These are phyloP conservation scores for Paraglomus brasilianum DNA, from an alignment of 192 early-diverging fungal genomes.

Conservation along the genomic window DNA sequence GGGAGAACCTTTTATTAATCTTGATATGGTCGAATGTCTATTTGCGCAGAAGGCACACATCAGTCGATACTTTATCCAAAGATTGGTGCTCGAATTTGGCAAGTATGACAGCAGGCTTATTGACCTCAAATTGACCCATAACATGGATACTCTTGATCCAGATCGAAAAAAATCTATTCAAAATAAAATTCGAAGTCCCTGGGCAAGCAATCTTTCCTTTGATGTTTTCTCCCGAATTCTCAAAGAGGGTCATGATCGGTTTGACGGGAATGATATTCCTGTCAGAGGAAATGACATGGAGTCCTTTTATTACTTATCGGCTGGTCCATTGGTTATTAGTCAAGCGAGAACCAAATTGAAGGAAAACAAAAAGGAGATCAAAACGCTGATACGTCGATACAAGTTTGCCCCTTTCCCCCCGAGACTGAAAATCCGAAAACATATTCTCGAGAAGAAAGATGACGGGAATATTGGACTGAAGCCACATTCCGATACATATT, in stretches of 20 bases:
- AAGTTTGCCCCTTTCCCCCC: background rate
- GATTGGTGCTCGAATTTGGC: slow-evolving; percentile 1
- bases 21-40: background rate
- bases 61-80: slow-evolving; percentile 16
- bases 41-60: background rate
- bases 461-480: too few species aligned
- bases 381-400: background rate
- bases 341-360: background rate
- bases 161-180: background rate
- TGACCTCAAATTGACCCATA: slow-evolving; percentile 7
- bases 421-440: too few species aligned
- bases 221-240: background rate
- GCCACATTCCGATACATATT: too few species aligned
- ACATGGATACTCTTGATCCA: background rate
- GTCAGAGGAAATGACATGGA: slow-evolving; percentile 23
- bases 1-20: background rate
- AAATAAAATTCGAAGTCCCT: background rate
- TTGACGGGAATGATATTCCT: background rate
- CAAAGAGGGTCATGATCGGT: background rate
- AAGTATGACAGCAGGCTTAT: slow-evolving; percentile 6
- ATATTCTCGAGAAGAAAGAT: too few species aligned
- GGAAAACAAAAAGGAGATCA: background rate
- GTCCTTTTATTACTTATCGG: background rate
- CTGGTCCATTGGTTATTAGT: background rate
- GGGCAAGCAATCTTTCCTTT: background rate